phyloP scores from a whole-genome alignment of 2,329 filamentous ascomycete species.

The Bipolaris zeicola region DNA sequence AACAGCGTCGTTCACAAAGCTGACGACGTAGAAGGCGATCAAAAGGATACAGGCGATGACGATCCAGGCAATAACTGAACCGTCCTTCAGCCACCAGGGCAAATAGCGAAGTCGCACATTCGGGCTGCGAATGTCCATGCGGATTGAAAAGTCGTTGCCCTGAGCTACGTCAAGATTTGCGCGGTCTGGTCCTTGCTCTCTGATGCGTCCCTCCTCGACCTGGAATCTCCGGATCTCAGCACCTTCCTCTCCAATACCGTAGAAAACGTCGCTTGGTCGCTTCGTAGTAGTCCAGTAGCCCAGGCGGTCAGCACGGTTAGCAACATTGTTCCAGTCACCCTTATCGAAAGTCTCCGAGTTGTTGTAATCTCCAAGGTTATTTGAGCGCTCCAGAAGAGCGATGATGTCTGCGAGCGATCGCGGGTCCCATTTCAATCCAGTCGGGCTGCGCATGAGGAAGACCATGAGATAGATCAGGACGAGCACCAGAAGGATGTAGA shows the following conservation, averaged over 20 bases:
- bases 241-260: slow-evolving; percentile 74
- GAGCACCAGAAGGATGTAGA: slow-evolving; percentile 72
- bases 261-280: slow-evolving; percentile 71
- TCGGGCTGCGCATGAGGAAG: slow-evolving; percentile 69
- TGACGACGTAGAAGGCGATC: slow-evolving; percentile 69
- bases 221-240: slow-evolving; percentile 58
- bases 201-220: slow-evolving; percentile 55
- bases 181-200: slow-evolving; percentile 51
- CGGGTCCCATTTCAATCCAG: slow-evolving; percentile 85
- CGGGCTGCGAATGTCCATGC: slow-evolving; percentile 58
- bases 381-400: slow-evolving; percentile 78
- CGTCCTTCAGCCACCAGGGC: slow-evolving; percentile 75
- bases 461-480: slow-evolving; percentile 64
- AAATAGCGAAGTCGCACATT: slow-evolving; percentile 69
- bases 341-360: slow-evolving; percentile 67
- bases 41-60: slow-evolving; percentile 49
- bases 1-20: slow-evolving; percentile 73
- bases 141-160: slow-evolving; percentile 51
- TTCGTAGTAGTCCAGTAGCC: slow-evolving; percentile 82
- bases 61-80: slow-evolving; percentile 68
- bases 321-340: slow-evolving; percentile 59
- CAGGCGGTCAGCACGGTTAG: slow-evolving; percentile 70
- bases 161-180: slow-evolving; percentile 16
- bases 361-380: slow-evolving; percentile 74
- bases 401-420: slow-evolving; percentile 81